These are phyloP conservation scores for Coffea canephora DNA, from an alignment of 257 asterid species.

Conservation along the genomic window DNA sequence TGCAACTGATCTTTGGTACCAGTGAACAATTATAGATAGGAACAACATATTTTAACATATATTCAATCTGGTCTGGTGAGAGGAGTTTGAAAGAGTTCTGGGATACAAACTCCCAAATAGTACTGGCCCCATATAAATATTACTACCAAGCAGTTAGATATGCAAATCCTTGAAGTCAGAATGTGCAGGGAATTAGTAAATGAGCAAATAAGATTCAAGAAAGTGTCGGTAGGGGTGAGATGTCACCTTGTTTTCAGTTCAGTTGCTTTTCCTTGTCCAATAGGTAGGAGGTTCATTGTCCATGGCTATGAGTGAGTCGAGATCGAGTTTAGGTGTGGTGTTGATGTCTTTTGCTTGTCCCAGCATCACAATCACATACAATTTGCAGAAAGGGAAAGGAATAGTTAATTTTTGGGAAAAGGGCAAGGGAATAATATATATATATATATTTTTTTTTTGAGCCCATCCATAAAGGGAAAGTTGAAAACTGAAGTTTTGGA, in stretches of 20 bases:
- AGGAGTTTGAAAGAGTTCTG: not conserved
- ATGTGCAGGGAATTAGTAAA: not conserved
- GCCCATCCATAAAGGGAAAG: not conserved
- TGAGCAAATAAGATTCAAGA: not conserved
- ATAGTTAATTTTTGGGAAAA: not conserved
- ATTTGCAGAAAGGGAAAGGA: not conserved
- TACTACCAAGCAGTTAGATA: not conserved
- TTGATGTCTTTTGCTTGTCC: slow-evolving; percentile 9
- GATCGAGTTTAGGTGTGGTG: not conserved
- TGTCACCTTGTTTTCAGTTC: not conserved
- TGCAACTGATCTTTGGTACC: not conserved
- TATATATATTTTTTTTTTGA: not conserved
- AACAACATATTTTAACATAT: too few relatives aligned
- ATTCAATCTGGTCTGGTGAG: too few relatives aligned
- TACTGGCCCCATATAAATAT: not conserved
- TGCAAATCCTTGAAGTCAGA: not conserved
- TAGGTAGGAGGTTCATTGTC: not conserved
- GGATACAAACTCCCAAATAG: not conserved
- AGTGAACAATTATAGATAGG: not conserved
- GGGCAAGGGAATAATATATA: not conserved
- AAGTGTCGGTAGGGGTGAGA: slow-evolving; percentile 1
- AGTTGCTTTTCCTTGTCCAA: slow-evolving; percentile 10
- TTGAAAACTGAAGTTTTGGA: not conserved
- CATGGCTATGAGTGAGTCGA: not conserved
- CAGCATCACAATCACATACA: too few relatives aligned